Conservation (phyloP, 1,139 yeast species). For the Saccharomycopsis phalli region DNA sequence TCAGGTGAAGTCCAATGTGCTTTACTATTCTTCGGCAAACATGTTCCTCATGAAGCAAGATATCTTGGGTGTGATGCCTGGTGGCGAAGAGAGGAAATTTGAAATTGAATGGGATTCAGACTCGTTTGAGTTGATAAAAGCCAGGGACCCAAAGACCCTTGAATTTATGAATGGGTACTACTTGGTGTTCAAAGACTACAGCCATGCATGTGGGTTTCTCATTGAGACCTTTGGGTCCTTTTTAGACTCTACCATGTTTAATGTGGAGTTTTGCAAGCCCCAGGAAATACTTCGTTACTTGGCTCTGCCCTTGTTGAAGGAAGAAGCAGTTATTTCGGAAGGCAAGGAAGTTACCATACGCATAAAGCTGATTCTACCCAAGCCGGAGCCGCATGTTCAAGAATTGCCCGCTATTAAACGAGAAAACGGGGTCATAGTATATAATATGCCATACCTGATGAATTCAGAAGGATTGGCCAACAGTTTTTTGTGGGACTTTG, state of each 20-base stretch:
- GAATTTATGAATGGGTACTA: conserved; percentile 13
- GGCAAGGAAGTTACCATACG: neutral
- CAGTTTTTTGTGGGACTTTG: conserved; percentile 14
- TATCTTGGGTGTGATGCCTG: conserved; percentile 1
- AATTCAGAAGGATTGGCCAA: conserved; percentile 3
- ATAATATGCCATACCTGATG: conserved; percentile 14
- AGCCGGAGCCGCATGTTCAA: neutral
- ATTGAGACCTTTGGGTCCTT: conserved; percentile 4
- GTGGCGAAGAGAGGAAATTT: neutral
- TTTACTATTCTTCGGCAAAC: conserved; percentile 5
- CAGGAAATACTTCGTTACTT: too few relatives aligned
- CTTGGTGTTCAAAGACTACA: conserved; percentile 11
- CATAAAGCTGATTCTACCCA: neutral
- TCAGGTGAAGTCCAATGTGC: conserved; percentile 4
- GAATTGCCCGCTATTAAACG: conserved; percentile 4
- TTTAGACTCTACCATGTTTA: too few relatives aligned
- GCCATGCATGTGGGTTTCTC: conserved; percentile 10
- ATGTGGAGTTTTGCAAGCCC: too few relatives aligned
- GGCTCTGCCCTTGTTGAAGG: neutral
- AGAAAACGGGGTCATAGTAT: conserved; percentile 10
- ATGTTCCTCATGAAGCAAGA: conserved; percentile 11
- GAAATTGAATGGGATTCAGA: conserved; percentile 7
- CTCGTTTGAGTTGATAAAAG: conserved; percentile 12
- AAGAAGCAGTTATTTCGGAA: too few relatives aligned
- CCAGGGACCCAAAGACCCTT: conserved; percentile 4